These are phyloP conservation scores for Zasmidium cellare DNA, from an alignment of 2,329 filamentous ascomycete species.

Conservation along the genomic window DNA sequence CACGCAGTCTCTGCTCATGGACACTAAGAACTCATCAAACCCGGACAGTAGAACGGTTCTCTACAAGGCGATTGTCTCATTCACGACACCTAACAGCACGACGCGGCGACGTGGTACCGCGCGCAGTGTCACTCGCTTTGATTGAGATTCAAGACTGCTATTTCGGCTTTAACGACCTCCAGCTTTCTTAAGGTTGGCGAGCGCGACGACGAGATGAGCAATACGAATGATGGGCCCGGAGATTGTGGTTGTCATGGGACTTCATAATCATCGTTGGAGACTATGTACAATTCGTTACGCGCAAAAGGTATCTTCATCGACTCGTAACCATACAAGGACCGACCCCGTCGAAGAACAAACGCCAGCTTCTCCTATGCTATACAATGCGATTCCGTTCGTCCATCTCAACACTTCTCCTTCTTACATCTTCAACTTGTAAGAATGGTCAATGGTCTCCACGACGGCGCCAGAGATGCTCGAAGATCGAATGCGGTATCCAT, in stretches of 20 bases:
- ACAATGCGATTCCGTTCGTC: background rate
- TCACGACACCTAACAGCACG: conserved; percentile 15
- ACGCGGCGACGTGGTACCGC: conserved; percentile 19
- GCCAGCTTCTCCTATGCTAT: background rate
- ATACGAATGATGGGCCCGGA: no score
- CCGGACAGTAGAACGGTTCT: conserved; percentile 8
- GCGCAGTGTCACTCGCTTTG: conserved; percentile 11
- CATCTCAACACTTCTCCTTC: no score
- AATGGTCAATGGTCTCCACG: conserved; percentile 5
- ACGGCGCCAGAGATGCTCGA: conserved; percentile 6
- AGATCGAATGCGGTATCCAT: conserved; percentile 3
- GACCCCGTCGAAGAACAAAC: no score
- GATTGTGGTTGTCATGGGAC: no score
- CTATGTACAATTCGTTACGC: background rate
- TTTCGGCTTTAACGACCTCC: no score
- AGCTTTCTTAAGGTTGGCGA: no score
- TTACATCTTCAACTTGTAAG: conserved; percentile 12
- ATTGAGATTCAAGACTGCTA: background rate
- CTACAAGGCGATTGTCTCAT: conserved; percentile 33
- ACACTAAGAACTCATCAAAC: background rate
- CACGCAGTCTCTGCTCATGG: conserved; percentile 19
- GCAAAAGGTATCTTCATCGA: background rate
- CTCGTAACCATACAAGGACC: no score
- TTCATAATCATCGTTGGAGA: no score
- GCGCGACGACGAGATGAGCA: no score